phyloP scores from a whole-genome alignment of 176 grass and related monocot species.

The Alloteropsis semialata region DNA sequence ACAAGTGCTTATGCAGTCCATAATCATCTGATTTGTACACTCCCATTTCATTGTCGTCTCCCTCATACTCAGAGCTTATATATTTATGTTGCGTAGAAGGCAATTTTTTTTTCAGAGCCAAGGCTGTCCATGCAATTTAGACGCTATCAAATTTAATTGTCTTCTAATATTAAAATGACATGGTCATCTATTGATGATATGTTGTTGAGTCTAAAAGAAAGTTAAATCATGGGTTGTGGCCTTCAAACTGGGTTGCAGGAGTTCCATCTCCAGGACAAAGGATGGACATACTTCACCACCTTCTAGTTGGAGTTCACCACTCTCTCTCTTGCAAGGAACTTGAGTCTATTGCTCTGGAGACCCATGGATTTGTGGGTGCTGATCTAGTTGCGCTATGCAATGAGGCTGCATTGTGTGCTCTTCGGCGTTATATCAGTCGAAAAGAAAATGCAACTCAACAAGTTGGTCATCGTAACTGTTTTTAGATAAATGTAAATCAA shows the following conservation, averaged over 20 bases:
- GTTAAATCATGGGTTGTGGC: not conserved
- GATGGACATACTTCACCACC: conserved; percentile 65
- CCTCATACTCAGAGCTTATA: too few species aligned
- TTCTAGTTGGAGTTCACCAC: conserved; percentile 61
- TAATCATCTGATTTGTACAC: too few species aligned
- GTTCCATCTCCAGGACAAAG: conserved; percentile 86
- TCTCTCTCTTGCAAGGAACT: conserved; percentile 49
- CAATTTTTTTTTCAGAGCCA: not conserved
- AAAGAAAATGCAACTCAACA: conserved; percentile 25
- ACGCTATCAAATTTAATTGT: conserved; percentile 8
- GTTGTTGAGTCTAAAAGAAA: not conserved
- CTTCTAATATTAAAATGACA: not conserved
- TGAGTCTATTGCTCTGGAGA: conserved; percentile 51
- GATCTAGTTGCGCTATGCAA: conserved; percentile 91
- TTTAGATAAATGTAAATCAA: not conserved
- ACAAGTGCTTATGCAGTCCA: too few species aligned
- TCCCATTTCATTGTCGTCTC: too few species aligned
- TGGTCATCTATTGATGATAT: conserved; percentile 13
- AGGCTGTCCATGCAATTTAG: not conserved
- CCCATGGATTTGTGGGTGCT: conserved; percentile 97
- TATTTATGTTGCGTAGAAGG: not conserved
- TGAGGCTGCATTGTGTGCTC: conserved; percentile 69
- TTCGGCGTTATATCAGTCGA: conserved; percentile 57
- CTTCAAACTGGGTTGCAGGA: conserved; percentile 48
- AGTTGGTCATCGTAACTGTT: conserved; percentile 13